A percentile compares a stretch with the other conserved stretches of the same genome.
phyloP scores from a whole-genome alignment of 2,329 filamentous ascomycete species.

The Colletotrichum filicis region DNA sequence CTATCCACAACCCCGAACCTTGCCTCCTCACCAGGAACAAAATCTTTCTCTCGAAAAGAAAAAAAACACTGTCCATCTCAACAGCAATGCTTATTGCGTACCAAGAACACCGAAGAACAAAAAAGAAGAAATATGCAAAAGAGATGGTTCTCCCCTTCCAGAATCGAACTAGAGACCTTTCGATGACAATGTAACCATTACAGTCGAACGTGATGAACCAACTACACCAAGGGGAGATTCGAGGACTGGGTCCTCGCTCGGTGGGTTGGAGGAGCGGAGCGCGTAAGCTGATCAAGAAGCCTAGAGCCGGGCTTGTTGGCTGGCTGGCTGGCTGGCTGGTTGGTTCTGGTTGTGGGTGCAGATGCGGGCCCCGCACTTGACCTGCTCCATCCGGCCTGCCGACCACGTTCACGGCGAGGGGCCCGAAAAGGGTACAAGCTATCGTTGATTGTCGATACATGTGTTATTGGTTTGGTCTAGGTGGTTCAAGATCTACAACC shows the following conservation, averaged over 20 bases:
- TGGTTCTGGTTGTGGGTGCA: neutral
- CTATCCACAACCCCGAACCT: too few relatives aligned
- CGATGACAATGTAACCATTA: conserved; percentile 21
- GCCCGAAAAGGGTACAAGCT: too few relatives aligned
- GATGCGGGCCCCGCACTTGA: neutral
- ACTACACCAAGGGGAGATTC: conserved; percentile 19
- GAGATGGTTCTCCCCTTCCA: neutral
- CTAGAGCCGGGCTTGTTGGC: neutral
- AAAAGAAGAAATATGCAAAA: neutral
- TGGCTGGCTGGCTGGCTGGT: too few relatives aligned
- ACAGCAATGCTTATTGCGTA: neutral
- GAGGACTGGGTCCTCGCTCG: conserved; percentile 1
- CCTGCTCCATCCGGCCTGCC: neutral
- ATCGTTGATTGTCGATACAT: too few relatives aligned
- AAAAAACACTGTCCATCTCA: neutral
- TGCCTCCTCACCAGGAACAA: too few relatives aligned
- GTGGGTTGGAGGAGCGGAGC: neutral
- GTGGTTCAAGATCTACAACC: too few relatives aligned
- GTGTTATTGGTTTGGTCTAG: too few relatives aligned
- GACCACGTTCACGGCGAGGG: too few relatives aligned
- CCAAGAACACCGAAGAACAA: neutral
- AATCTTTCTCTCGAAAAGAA: too few relatives aligned
- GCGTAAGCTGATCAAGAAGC: neutral
- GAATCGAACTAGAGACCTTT: conserved; percentile 22
- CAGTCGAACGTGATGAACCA: conserved; percentile 22